These are phyloP conservation scores for Coix lacrymajobi DNA, from an alignment of 176 grass and related monocot genomes.

Conservation along the genomic window DNA sequence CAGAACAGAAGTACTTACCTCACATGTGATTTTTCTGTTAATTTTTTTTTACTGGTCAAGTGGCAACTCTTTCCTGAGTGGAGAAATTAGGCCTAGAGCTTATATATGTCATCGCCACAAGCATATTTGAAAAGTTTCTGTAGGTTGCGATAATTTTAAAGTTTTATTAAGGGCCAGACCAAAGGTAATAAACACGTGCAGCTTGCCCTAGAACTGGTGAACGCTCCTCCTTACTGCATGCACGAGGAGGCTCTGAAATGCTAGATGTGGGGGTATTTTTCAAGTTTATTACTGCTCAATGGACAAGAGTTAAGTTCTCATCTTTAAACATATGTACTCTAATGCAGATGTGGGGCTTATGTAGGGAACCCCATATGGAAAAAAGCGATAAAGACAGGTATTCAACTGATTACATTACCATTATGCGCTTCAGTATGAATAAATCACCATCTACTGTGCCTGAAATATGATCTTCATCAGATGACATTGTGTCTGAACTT, in stretches of 20 bases:
- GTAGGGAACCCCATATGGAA: background rate
- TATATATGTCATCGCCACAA: background rate
- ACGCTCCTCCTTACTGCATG: background rate
- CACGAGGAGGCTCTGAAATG: background rate
- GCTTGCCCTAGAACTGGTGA: background rate
- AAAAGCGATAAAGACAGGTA: background rate
- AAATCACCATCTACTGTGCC: conserved; percentile 61
- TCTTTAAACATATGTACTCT: background rate
- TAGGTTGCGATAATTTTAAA: background rate
- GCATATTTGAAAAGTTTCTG: background rate
- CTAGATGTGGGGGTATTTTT: background rate
- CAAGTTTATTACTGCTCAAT: background rate
- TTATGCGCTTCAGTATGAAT: conserved; percentile 99
- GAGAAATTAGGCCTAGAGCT: background rate
- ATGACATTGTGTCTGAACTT: conserved; percentile 36
- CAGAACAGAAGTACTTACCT: background rate
- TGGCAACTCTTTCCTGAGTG: background rate
- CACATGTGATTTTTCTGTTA: background rate
- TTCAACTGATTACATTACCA: conserved; percentile 45
- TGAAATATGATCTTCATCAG: conserved; percentile 40
- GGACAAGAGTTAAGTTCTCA: background rate
- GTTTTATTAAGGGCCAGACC: background rate
- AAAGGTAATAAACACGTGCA: background rate
- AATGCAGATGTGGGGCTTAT: background rate
- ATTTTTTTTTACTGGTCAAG: background rate